phyloP scores from a whole-genome alignment of 1,284 basidiomycete species.

The Boletus smithii region DNA sequence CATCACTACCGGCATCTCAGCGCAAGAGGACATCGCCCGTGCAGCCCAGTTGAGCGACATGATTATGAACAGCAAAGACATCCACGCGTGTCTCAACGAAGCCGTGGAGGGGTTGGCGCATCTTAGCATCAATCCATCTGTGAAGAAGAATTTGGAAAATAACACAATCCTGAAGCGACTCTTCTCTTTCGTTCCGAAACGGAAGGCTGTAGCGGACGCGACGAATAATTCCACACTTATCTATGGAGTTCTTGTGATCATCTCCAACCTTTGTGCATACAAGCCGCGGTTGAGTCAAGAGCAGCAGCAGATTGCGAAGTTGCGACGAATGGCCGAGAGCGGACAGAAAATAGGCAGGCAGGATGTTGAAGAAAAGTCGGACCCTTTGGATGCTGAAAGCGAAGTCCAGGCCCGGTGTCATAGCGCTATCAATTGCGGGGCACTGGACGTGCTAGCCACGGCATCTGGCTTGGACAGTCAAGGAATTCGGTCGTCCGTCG shows the following conservation, averaged over 20 bases:
- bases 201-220: conserved; percentile 37
- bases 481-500: conserved; percentile 48
- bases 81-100: conserved; percentile 48
- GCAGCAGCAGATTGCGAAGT: conserved; percentile 74
- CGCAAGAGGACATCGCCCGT: conserved; percentile 44
- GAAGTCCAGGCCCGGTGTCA: conserved; percentile 60
- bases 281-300: conserved; percentile 71
- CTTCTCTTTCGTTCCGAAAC: conserved; percentile 55
- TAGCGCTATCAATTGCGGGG: conserved; percentile 57
- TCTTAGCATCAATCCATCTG: conserved; percentile 60
- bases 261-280: conserved; percentile 71
- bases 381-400: conserved; percentile 55
- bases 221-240: conserved; percentile 50
- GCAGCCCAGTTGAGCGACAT: conserved; percentile 57
- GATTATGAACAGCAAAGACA: conserved; percentile 41
- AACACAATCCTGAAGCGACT: conserved; percentile 62
- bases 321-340: conserved; percentile 68
- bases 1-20: conserved; percentile 33
- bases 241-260: conserved; percentile 75
- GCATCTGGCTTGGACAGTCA: conserved; percentile 53
- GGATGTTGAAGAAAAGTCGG: conserved; percentile 23
- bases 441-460: conserved; percentile 61
- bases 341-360: conserved; percentile 30
- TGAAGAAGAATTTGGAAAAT: conserved; percentile 64
- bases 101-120: conserved; percentile 83